Percentiles rank a stretch among this genome's conserved stretches.
Evolutionary conservation across 116 monocot species (phyloP).

Genomic region (Trichopus zeylanicus): DNA sequence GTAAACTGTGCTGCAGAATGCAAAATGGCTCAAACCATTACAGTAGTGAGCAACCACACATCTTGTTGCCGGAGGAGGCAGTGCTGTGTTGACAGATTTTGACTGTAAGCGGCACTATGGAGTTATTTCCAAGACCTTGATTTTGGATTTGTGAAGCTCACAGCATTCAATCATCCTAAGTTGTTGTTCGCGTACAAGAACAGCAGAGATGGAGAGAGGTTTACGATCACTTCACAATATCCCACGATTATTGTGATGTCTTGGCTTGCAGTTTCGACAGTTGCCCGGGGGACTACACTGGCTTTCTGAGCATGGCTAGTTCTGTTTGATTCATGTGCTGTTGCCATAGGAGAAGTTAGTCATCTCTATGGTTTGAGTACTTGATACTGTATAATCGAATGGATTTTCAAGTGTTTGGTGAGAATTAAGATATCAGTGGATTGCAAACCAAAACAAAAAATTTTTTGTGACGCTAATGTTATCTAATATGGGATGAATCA

Average conservation of each 20-base stretch:
- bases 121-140: slow-evolving; percentile 61
- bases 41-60: slow-evolving; percentile 92
- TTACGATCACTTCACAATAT: slow-evolving; percentile 75
- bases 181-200: slow-evolving; percentile 81
- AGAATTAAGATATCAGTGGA: too few relatives aligned
- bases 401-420: too few relatives aligned
- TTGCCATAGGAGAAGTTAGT: too few relatives aligned
- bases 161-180: slow-evolving; percentile 59
- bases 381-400: too few relatives aligned
- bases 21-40: too few relatives aligned
- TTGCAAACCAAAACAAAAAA: too few relatives aligned
- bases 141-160: slow-evolving; percentile 78
- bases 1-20: too few relatives aligned
- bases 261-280: slow-evolving; percentile 58
- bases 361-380: too few relatives aligned
- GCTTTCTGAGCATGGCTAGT: slow-evolving; percentile 56
- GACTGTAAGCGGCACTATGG: slow-evolving; percentile 36
- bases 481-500: too few relatives aligned
- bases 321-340: too few relatives aligned
- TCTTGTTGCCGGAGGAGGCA: slow-evolving; percentile 79
- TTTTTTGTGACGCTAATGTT: too few relatives aligned
- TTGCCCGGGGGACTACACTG: slow-evolving; percentile 65
- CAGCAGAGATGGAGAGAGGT: slow-evolving; percentile 74
- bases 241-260: slow-evolving; percentile 69
- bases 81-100: slow-evolving; percentile 59